Conservation (phyloP, 805 yeast species). For the Nakazawaea ambrosiae region DNA sequence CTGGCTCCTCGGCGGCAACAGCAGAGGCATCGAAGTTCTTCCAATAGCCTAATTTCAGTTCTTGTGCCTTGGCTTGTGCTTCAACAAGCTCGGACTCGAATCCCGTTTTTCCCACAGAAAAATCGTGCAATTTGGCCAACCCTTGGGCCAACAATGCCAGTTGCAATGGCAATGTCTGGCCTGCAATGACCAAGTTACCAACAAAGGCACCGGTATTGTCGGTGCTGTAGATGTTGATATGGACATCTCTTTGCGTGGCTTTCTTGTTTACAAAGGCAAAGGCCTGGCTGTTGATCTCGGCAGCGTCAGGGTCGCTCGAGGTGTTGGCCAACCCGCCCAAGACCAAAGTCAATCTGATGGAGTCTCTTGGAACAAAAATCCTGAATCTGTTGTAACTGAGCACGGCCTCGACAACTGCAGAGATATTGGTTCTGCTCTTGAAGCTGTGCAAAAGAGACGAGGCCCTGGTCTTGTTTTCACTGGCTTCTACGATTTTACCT, state of each 20-base stretch:
- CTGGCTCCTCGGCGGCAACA: conserved; percentile 26
- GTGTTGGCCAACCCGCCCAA: conserved; percentile 63
- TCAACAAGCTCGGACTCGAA: conserved; percentile 44
- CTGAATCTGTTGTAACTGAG: conserved; percentile 62
- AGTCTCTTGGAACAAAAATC: conserved; percentile 64
- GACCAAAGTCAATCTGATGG: conserved; percentile 59
- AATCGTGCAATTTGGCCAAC: conserved; percentile 55
- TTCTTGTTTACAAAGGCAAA: conserved; percentile 45
- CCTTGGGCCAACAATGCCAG: conserved; percentile 54
- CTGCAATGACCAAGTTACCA: conserved; percentile 55
- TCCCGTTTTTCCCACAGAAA: conserved; percentile 53
- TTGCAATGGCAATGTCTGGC: conserved; percentile 50
- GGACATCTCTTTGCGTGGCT: conserved; percentile 67
- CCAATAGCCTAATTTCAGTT: conserved; percentile 61
- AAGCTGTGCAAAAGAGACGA: conserved; percentile 67
- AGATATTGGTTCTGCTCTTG: conserved; percentile 54
- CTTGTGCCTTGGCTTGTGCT: conserved; percentile 59
- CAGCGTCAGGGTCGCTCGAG: conserved; percentile 23
- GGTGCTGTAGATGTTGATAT: conserved; percentile 56
- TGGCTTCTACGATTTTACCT: conserved; percentile 69
- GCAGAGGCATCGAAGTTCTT: conserved; percentile 38
- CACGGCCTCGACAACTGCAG: conserved; percentile 69
- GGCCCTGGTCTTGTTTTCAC: conserved; percentile 66
- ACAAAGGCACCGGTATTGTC: conserved; percentile 80
- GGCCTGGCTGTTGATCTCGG: conserved; percentile 40